phyloP scores from a whole-genome alignment of 495 filamentous ascomycete genomes.

The Apodospora peruviana region DNA sequence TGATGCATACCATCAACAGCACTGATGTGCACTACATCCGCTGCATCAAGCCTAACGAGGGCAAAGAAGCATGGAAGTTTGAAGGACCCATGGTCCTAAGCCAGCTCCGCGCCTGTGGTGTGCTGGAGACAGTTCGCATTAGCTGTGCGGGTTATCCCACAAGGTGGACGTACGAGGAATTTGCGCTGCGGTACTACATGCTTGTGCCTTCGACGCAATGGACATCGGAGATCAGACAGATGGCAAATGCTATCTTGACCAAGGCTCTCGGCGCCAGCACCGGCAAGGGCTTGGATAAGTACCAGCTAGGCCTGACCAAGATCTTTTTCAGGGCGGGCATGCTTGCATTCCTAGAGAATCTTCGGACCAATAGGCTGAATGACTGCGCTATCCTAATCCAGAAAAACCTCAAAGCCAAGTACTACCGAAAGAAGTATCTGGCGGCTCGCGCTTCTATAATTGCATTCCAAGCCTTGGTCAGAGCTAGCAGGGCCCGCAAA shows the following conservation, averaged over 20 bases:
- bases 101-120: conserved; percentile 96
- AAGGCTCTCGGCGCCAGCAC: conserved; percentile 78
- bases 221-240: conserved; percentile 88
- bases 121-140: conserved; percentile 96
- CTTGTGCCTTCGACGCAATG: conserved; percentile 84
- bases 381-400: conserved; percentile 97
- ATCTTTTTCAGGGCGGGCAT: conserved; percentile 99
- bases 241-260: conserved; percentile 86
- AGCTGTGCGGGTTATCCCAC: conserved; percentile 97
- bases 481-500: conserved; percentile 71
- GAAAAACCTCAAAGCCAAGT: conserved; percentile 94
- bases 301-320: conserved; percentile 93
- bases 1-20: conserved; percentile 95
- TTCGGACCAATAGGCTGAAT: conserved; percentile 82
- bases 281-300: conserved; percentile 83
- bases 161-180: conserved; percentile 98
- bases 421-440: conserved; percentile 88
- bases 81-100: conserved; percentile 98
- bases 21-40: conserved; percentile 99
- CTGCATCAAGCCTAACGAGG: conserved; percentile 99
- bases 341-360: conserved; percentile 94
- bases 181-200: conserved; percentile 98
- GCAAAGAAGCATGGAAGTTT: conserved; percentile 95
- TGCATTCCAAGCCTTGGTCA: conserved; percentile 64
- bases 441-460: conserved; percentile 79